phyloP scores from a whole-genome alignment of 2,329 filamentous ascomycete genomes.

The Nemania bipapillata region DNA sequence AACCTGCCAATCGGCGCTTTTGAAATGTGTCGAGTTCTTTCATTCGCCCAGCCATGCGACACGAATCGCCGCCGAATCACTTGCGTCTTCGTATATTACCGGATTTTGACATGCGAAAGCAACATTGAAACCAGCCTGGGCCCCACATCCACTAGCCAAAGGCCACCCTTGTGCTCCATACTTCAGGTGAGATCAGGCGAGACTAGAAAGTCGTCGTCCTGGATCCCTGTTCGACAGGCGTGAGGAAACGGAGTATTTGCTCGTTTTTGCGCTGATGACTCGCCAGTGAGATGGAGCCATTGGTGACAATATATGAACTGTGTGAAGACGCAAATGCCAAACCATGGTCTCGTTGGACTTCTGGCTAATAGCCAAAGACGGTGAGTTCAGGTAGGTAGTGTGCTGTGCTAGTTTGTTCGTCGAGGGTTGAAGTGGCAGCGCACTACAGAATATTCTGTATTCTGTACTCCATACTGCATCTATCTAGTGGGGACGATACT shows the following conservation, averaged over 20 bases:
- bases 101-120: conserved; percentile 31
- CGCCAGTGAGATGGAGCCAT: not conserved
- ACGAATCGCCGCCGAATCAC: conserved; percentile 42
- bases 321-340: not conserved
- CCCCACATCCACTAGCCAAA: conserved; percentile 33
- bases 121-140: conserved; percentile 31
- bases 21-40: conserved; percentile 24
- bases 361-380: conserved; percentile 14
- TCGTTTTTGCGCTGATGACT: conserved; percentile 6
- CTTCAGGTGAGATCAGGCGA: conserved; percentile 51
- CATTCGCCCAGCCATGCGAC: conserved; percentile 46
- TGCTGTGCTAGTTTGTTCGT: conserved; percentile 21
- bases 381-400: conserved; percentile 33
- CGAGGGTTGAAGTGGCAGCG: not conserved
- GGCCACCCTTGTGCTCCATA: conserved; percentile 44
- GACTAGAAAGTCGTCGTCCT: conserved; percentile 38
- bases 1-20: conserved; percentile 37
- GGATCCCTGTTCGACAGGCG: conserved; percentile 28
- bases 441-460: not conserved
- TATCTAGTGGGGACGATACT: not conserved
- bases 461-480: not conserved
- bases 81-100: conserved; percentile 37
- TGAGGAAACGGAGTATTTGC: conserved; percentile 6
- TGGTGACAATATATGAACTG: not conserved
- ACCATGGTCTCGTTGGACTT: not conserved